Conservation (phyloP, 2,329 filamentous ascomycete genomes). For the Fusarium robinianum region DNA sequence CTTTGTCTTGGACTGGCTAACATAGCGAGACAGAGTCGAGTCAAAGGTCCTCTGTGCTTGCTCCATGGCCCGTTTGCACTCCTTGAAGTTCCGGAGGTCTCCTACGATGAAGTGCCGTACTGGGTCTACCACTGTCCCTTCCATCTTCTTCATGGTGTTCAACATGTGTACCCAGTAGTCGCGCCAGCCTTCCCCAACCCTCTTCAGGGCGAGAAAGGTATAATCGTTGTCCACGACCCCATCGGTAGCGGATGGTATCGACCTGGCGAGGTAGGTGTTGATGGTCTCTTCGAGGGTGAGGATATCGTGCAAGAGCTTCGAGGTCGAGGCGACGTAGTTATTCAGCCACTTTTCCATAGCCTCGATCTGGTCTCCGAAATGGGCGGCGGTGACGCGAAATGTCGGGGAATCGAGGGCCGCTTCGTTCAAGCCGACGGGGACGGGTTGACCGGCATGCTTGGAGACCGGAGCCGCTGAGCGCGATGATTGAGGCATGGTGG, state of each 20-base stretch:
- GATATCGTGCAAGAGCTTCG: conserved; percentile 64
- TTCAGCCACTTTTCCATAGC: conserved; percentile 90
- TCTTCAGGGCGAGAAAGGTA: conserved; percentile 81
- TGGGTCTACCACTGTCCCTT: conserved; percentile 77
- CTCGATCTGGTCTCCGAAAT: conserved; percentile 92
- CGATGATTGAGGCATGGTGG: conserved; percentile 29
- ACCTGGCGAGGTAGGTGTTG: conserved; percentile 74
- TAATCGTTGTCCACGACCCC: conserved; percentile 94
- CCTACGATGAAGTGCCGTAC: conserved; percentile 76
- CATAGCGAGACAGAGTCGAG: conserved; percentile 77
- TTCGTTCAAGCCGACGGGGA: conserved; percentile 88
- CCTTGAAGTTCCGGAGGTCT: conserved; percentile 86
- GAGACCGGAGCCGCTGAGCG: conserved; percentile 29
- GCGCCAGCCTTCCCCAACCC: conserved; percentile 81
- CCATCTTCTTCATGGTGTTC: conserved; percentile 75
- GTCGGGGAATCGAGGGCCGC: conserved; percentile 95
- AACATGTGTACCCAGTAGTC: conserved; percentile 86
- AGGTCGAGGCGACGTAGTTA: conserved; percentile 57
- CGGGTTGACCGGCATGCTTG: conserved; percentile 36
- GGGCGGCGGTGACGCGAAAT: conserved; percentile 82
- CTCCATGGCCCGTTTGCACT: conserved; percentile 76
- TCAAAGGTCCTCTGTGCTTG: conserved; percentile 84
- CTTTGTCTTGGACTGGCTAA: conserved; percentile 87
- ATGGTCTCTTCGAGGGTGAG: conserved; percentile 78
- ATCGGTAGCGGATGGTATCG: conserved; percentile 79